Evolutionary conservation across 2,329 filamentous ascomycete genomes (phyloP).

Genomic region (Penicillium sp.): DNA sequence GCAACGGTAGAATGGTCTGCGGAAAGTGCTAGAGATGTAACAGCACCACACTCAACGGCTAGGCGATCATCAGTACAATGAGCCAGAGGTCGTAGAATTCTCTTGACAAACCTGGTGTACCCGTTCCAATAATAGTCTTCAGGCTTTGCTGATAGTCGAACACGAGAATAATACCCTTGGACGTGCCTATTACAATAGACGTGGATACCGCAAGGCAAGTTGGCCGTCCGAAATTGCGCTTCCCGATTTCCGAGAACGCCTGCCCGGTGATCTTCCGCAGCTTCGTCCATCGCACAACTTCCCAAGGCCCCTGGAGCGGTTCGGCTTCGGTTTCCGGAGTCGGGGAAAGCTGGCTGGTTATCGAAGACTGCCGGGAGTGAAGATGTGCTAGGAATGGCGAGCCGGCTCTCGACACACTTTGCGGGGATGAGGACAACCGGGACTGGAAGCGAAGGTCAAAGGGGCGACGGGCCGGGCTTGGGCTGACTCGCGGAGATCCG

Average conservation of each 20-base stretch:
- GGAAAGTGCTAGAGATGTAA: constrained; percentile 81
- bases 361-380: constrained; percentile 72
- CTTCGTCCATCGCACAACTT: constrained; percentile 92
- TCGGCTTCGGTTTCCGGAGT: constrained; percentile 58
- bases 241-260: constrained; percentile 84
- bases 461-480: constrained; percentile 75
- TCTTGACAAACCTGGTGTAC: constrained; percentile 64
- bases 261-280: constrained; percentile 80
- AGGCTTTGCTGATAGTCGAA: constrained; percentile 97
- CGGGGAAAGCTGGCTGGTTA: constrained; percentile 59
- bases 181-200: constrained; percentile 80
- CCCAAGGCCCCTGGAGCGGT: constrained; percentile 75
- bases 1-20: constrained; percentile 89
- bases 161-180: constrained; percentile 85
- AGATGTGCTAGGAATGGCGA: constrained; percentile 69
- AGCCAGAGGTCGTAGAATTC: not conserved
- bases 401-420: constrained; percentile 55
- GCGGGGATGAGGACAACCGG: constrained; percentile 59
- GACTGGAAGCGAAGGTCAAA: constrained; percentile 94
- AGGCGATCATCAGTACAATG: constrained; percentile 9
- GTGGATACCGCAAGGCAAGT: constrained; percentile 85
- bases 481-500: constrained; percentile 60
- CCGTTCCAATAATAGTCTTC: constrained; percentile 85
- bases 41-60: constrained; percentile 82
- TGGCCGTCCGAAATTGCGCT: constrained; percentile 81